Evolutionary conservation across 306 rosid species (phyloP).

Genomic region (Trichosanthes truncata): DNA sequence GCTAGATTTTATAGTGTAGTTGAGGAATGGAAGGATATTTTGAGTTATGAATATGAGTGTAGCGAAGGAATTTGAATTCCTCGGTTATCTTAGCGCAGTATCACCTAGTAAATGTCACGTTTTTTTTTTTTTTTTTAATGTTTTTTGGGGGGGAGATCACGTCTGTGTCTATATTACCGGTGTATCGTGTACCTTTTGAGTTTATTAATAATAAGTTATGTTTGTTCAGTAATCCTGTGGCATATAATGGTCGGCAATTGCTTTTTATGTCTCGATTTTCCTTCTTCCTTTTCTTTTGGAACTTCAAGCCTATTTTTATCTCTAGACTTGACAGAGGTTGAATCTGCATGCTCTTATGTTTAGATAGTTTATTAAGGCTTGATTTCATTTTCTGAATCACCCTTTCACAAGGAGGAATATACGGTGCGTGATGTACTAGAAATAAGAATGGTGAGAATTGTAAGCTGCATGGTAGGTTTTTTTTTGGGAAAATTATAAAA

Average conservation of each 20-base stretch:
- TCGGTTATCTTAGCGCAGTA: neutral
- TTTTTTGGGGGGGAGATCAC: neutral
- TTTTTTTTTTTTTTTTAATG: neutral
- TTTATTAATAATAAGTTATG: neutral
- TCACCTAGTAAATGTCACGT: neutral
- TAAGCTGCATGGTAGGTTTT: neutral
- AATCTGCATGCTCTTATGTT: neutral
- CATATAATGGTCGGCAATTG: neutral
- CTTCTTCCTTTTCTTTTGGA: too few relatives aligned
- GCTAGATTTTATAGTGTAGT: neutral
- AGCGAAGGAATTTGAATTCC: neutral
- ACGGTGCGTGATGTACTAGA: neutral
- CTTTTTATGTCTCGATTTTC: neutral
- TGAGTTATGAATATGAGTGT: neutral
- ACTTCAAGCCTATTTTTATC: neutral
- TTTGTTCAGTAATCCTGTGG: neutral
- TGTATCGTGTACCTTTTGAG: neutral
- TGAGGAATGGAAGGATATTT: conserved; percentile 1
- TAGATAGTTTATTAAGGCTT: neutral
- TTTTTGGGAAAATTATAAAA: too few relatives aligned
- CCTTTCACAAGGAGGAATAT: neutral
- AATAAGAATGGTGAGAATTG: neutral
- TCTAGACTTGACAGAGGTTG: neutral
- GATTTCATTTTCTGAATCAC: neutral
- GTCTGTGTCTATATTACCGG: neutral